These are phyloP conservation scores for Pachysandra terminalis DNA, from an alignment of 164 flowering plant species.

Conservation along the genomic window DNA sequence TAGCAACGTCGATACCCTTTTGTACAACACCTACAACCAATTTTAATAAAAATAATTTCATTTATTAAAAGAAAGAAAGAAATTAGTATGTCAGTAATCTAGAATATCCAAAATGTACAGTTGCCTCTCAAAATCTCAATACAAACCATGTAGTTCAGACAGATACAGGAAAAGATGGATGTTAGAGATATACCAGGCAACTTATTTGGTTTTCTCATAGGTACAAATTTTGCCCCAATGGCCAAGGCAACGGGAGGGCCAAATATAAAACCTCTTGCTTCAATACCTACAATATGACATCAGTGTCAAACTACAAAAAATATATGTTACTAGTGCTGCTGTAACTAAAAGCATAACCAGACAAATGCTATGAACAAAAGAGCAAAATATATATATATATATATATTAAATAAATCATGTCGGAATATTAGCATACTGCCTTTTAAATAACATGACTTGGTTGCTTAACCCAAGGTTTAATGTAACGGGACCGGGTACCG, in stretches of 20 bases:
- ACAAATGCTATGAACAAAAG: background rate
- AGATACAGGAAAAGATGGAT: background rate
- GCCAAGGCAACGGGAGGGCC: constrained; percentile 99
- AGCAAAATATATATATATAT: background rate
- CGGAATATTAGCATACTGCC: background rate
- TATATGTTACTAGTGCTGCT: background rate
- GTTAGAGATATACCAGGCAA: constrained; percentile 65
- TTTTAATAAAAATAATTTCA: too few relatives aligned
- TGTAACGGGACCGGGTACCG: too few relatives aligned
- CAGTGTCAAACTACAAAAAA: constrained; percentile 1
- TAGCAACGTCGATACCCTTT: too few relatives aligned
- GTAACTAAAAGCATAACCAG: background rate
- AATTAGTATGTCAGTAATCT: background rate
- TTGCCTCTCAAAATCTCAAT: background rate
- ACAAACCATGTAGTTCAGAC: background rate
- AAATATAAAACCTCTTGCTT: constrained; percentile 97
- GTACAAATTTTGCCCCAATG: constrained; percentile 95
- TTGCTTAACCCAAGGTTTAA: too few relatives aligned
- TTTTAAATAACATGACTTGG: too few relatives aligned
- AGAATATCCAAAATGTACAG: background rate
- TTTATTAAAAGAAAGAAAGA: too few relatives aligned
- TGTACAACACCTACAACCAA: too few relatives aligned
- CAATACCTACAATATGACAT: constrained; percentile 58
- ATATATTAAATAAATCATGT: background rate
- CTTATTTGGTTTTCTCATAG: constrained; percentile 91